Conservation (phyloP, 2,329 filamentous ascomycete species). For the Hypoxylon sp. region DNA sequence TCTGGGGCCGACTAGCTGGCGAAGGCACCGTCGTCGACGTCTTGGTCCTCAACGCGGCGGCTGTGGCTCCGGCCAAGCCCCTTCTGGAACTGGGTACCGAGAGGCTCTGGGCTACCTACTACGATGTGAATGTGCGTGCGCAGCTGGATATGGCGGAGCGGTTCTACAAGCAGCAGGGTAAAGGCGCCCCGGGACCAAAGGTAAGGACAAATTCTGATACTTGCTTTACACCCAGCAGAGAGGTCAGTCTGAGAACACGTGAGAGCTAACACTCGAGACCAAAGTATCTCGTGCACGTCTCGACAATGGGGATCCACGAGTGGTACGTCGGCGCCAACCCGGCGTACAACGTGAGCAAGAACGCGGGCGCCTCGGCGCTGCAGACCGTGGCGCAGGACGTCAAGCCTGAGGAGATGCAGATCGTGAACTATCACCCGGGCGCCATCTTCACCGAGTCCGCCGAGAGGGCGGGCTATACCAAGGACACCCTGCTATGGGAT, state of each 20-base stretch:
- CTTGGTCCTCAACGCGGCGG: slow-evolving; percentile 52
- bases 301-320: slow-evolving; percentile 50
- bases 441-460: slow-evolving; percentile 53
- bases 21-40: slow-evolving; percentile 51
- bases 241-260: neutral
- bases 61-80: slow-evolving; percentile 25
- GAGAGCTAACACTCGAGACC: neutral
- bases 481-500: slow-evolving; percentile 47
- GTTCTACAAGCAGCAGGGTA: slow-evolving; percentile 53
- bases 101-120: slow-evolving; percentile 45
- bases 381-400: slow-evolving; percentile 57
- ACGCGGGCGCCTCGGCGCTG: slow-evolving; percentile 52
- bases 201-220: slow-evolving; percentile 9
- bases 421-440: slow-evolving; percentile 58
- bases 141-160: slow-evolving; percentile 50
- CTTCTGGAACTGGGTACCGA: slow-evolving; percentile 45
- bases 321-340: slow-evolving; percentile 36
- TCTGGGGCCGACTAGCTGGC: slow-evolving; percentile 50
- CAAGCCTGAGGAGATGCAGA: slow-evolving; percentile 52
- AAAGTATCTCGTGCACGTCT: slow-evolving; percentile 52
- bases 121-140: slow-evolving; percentile 49
- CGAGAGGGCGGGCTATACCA: slow-evolving; percentile 40
- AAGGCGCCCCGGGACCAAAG: slow-evolving; percentile 25
- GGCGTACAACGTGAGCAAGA: slow-evolving; percentile 57
- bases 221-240: neutral